Percentiles rank a stretch among this genome's conserved stretches.
Evolutionary conservation across 345 rosid species (phyloP).

Genomic region (Trapa incisa): DNA sequence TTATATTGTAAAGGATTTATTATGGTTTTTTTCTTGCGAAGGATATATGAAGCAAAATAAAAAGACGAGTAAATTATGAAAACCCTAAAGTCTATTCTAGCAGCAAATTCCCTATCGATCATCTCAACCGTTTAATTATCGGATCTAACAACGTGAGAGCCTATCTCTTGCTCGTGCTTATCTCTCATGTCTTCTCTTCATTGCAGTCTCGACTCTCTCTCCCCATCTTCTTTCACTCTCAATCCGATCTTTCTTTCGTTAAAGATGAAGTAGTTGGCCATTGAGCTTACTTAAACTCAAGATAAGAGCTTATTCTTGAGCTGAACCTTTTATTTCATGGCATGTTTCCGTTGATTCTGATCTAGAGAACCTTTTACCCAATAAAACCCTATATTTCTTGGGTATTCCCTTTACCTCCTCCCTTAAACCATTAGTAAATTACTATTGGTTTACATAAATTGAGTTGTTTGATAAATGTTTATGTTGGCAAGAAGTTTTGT

Average conservation of each 20-base stretch:
- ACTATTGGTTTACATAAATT: too few species aligned
- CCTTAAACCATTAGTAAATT: too few species aligned
- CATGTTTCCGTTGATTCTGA: constrained; percentile 11
- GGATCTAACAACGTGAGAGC: constrained; percentile 24
- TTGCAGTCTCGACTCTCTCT: constrained; percentile 8
- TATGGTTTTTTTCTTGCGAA: too few species aligned
- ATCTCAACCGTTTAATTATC: constrained; percentile 23
- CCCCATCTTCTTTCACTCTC: not conserved
- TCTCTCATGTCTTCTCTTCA: constrained; percentile 22
- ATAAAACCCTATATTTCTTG: too few species aligned
- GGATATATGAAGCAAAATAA: not conserved
- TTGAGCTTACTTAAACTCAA: not conserved
- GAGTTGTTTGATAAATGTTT: too few species aligned
- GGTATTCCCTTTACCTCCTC: too few species aligned
- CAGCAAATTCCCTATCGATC: constrained; percentile 12
- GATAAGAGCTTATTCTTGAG: not conserved
- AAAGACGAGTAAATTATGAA: constrained; percentile 10
- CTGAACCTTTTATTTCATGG: not conserved
- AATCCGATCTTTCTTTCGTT: constrained; percentile 1
- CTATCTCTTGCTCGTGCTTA: constrained; percentile 19
- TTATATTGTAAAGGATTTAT: too few species aligned
- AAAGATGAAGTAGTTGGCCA: constrained; percentile 1
- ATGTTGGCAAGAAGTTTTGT: too few species aligned
- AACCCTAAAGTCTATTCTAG: constrained; percentile 32
- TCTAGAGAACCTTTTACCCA: constrained; percentile 1